Conservation (phyloP, 257 asterid genomes). For the Scutellaria barbata region DNA sequence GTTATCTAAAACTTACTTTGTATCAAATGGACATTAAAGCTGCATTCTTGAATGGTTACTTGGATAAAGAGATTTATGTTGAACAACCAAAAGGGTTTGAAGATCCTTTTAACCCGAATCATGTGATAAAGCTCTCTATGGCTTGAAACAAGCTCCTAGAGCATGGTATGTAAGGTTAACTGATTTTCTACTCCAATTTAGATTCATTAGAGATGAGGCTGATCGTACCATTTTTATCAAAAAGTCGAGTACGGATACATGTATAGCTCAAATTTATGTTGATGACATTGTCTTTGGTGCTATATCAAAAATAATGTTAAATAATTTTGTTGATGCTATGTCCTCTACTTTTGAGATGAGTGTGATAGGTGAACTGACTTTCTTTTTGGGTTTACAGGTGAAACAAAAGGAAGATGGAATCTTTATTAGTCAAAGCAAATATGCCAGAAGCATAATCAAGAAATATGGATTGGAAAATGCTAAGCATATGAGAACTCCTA, state of each 20-base stretch:
- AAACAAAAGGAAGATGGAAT: not conserved
- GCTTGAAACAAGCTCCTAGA: not conserved
- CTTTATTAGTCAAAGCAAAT: not conserved
- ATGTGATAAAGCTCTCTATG: not conserved
- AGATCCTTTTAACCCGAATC: not conserved
- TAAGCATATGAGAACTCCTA: not conserved
- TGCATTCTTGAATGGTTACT: not conserved
- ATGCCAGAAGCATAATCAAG: not conserved
- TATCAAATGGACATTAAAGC: not conserved
- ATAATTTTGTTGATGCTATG: not conserved
- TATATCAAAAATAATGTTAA: not conserved
- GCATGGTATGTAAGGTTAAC: not conserved
- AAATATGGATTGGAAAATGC: not conserved
- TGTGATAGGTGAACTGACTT: not conserved
- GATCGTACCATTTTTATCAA: not conserved
- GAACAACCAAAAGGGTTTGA: not conserved
- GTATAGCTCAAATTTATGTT: not conserved
- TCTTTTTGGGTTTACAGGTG: not conserved
- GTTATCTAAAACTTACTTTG: not conserved
- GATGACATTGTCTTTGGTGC: not conserved
- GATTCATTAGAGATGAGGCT: not conserved
- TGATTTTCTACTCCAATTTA: not conserved
- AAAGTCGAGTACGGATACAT: not conserved
- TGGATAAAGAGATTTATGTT: not conserved
- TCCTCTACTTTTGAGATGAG: not conserved